A percentile compares a stretch with the other conserved stretches of the same genome.
Evolutionary conservation across 169 alveolate species (phyloP).

Genomic region (Pseudocohnilembus persalinus): DNA sequence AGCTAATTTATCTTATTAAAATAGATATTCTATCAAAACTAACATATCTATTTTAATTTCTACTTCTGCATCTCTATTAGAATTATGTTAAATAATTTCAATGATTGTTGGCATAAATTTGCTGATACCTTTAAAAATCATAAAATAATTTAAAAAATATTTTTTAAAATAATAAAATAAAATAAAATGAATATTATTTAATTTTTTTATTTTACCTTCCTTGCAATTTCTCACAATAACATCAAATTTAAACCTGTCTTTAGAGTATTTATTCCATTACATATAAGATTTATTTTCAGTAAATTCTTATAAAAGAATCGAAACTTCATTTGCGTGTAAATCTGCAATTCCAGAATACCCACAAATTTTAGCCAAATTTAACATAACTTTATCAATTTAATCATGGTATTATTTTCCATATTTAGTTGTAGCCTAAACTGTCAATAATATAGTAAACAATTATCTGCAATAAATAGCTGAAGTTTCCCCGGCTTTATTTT

Average conservation of each 20-base stretch:
- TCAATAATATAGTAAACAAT: conserved; percentile 48
- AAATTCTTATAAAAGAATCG: conserved; percentile 62
- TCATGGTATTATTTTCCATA: conserved; percentile 40
- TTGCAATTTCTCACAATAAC: conserved; percentile 76
- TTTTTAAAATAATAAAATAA: too few species aligned
- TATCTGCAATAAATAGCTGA: conserved; percentile 49
- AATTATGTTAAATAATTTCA: conserved; percentile 71
- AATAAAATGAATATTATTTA: too few species aligned
- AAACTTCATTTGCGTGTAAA: conserved; percentile 77
- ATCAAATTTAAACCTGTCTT: conserved; percentile 79
- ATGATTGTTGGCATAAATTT: conserved; percentile 73
- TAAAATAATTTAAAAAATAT: too few species aligned
- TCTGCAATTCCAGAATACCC: conserved; percentile 71
- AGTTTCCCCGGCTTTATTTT: conserved; percentile 46
- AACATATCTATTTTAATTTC: conserved; percentile 83
- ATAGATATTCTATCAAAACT: conserved; percentile 63
- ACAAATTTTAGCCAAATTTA: conserved; percentile 64
- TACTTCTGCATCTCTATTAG: conserved; percentile 68
- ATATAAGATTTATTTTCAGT: conserved; percentile 58
- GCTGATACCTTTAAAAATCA: conserved; percentile 10
- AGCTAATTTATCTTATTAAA: background rate
- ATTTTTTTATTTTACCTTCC: conserved; percentile 35
- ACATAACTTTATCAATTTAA: conserved; percentile 54
- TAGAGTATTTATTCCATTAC: conserved; percentile 73
- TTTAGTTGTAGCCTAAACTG: conserved; percentile 49